Evolutionary conservation across 345 rosid genomes (phyloP), one percentile per base, ranked within the genome.

Genomic region (Gossypium arboreum): DNA sequence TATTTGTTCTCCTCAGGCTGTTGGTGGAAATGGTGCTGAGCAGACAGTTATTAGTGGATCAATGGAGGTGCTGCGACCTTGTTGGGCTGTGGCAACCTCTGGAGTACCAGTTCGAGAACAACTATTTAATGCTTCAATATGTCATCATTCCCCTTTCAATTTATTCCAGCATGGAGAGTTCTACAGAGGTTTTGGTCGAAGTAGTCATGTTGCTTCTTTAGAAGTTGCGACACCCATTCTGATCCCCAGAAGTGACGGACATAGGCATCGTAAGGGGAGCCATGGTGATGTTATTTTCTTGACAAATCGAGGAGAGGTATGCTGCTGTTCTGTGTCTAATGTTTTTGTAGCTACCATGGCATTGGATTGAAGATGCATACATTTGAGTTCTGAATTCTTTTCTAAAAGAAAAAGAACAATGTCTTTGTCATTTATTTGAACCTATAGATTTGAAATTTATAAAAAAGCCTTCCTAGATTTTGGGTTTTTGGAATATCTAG

Each of bases 281-380:
- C 94, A 86, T 68, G 98, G 98, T 24, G 98, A 95, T 88, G 97
- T 95, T 24, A 83, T 93, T 83, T 95, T 95, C 90, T 86, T 95
- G 83, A 95, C 99, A 25, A 95, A 89, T 71, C 94, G 97, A 68
- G 99, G 99, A 73, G 99, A 93, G 98, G 99, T 96, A 92, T 75
- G 84, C 25, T 58, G 41, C 27, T 60, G 27, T 60, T 4, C 64
- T 12, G 2, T 59, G 34, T 25, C 41, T 25, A 60, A 27, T 15
- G 9, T 60, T 60, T 60, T 39, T 25, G 64, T 25, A 60, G 9
- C 57, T 52, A 5, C 57, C 20, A 13, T 52, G 57, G 16, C 17
- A 52, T 52, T 52, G 20, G 18, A 52, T 52, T 52, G 57, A 52
- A 52, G 57, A 52, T 52, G 57, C 18, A 16, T 52, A 9, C 15